Percentiles rank a stretch among this genome's conserved stretches.
Evolutionary conservation across 163 green algal genomes (phyloP).

Genomic region (Coccomyxa subellipsoidea): DNA sequence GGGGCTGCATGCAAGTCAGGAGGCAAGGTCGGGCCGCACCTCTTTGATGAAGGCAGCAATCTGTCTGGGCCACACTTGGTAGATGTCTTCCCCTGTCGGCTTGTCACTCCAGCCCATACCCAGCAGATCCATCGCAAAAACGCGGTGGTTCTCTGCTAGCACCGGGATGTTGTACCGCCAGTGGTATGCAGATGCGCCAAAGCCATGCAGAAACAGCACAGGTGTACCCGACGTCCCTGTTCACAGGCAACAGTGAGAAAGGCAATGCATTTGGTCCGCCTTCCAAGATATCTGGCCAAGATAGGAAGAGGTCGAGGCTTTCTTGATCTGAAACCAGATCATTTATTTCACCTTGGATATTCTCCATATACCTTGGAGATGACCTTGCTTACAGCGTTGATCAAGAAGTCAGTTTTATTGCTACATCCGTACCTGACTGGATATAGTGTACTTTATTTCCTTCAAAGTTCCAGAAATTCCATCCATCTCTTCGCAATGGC

Average conservation of each 20-base stretch:
- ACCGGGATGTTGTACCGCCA: slow-evolving; percentile 74
- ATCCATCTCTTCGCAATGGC: not conserved
- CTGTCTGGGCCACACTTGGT: slow-evolving; percentile 57
- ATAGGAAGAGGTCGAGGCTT: too few relatives aligned
- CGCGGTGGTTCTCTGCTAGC: slow-evolving; percentile 50
- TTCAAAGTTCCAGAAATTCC: slow-evolving; percentile 10
- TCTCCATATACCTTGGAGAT: too few relatives aligned
- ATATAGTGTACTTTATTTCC: slow-evolving; percentile 5
- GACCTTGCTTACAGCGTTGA: too few relatives aligned
- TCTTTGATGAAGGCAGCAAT: slow-evolving; percentile 63
- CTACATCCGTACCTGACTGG: slow-evolving; percentile 16
- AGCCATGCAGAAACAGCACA: slow-evolving; percentile 63
- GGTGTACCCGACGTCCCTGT: slow-evolving; percentile 11
- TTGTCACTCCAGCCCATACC: slow-evolving; percentile 81
- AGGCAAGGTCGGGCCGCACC: not conserved
- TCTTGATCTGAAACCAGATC: not conserved
- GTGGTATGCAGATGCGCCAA: slow-evolving; percentile 62
- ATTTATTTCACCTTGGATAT: too few relatives aligned
- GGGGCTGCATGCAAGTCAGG: not conserved
- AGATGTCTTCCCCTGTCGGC: slow-evolving; percentile 48
- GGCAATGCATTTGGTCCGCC: too few relatives aligned
- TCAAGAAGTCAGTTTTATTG: too few relatives aligned
- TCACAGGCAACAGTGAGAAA: not conserved
- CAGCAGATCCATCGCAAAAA: slow-evolving; percentile 69
- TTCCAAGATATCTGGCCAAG: too few relatives aligned